phyloP scores from a whole-genome alignment of 2,329 filamentous ascomycete genomes.

The Gaeumannomyces sp. region DNA sequence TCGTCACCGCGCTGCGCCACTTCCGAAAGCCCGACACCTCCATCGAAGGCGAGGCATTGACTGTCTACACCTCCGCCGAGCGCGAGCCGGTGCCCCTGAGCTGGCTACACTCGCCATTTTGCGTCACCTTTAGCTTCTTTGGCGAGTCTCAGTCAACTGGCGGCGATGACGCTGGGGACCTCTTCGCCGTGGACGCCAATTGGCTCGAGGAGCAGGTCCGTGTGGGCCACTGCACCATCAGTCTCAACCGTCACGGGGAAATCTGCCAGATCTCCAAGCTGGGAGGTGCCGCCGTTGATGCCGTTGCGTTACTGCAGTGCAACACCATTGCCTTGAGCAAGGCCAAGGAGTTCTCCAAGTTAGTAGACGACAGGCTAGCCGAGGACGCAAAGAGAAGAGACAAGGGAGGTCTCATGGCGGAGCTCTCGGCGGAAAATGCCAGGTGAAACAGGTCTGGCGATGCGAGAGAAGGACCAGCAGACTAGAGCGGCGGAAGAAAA shows the following conservation, averaged over 20 bases:
- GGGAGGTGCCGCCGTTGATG: constrained; percentile 76
- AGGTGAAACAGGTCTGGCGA: constrained; percentile 40
- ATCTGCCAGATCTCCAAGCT: constrained; percentile 89
- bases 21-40: constrained; percentile 86
- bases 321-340: constrained; percentile 68
- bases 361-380: constrained; percentile 67
- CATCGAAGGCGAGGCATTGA: constrained; percentile 77
- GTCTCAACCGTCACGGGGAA: constrained; percentile 83
- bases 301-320: constrained; percentile 69
- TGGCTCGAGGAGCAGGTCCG: constrained; percentile 71
- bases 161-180: constrained; percentile 53
- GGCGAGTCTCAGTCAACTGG: constrained; percentile 24
- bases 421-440: constrained; percentile 78
- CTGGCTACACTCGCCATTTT: constrained; percentile 87
- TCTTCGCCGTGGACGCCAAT: constrained; percentile 66
- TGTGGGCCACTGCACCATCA: constrained; percentile 69
- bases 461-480: constrained; percentile 6
- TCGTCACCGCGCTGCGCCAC: constrained; percentile 83
- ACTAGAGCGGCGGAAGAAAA: constrained; percentile 2
- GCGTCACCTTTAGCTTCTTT: constrained; percentile 84
- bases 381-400: constrained; percentile 74
- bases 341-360: constrained; percentile 70
- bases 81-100: constrained; percentile 84
- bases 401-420: constrained; percentile 70
- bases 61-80: constrained; percentile 77